A percentile compares a stretch with the other conserved stretches of the same genome.
Conservation (phyloP, 148 eudicot genomes). For the Spergularia marina region DNA sequence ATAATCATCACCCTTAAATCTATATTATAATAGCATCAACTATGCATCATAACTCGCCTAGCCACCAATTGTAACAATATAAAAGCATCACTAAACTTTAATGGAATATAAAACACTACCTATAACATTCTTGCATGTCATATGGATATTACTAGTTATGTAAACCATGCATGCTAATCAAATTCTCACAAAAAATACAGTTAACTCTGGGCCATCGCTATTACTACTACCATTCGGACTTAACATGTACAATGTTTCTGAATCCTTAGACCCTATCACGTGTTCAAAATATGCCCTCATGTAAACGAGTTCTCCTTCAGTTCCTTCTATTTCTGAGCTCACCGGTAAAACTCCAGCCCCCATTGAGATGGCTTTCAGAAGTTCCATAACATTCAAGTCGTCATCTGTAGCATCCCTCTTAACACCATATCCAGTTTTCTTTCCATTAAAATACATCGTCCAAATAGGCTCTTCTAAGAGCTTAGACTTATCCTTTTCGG, state of each 20-base stretch:
- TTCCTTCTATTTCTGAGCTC: slow-evolving; percentile 43
- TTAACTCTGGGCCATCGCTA: slow-evolving; percentile 57
- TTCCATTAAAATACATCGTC: slow-evolving; percentile 73
- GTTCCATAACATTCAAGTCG: slow-evolving; percentile 68
- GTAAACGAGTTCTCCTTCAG: slow-evolving; percentile 65
- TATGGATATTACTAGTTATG: no score
- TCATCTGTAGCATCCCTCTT: slow-evolving; percentile 61
- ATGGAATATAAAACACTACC: no score
- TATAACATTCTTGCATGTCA: no score
- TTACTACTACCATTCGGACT: slow-evolving; percentile 56
- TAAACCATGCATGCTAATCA: slow-evolving; percentile 13
- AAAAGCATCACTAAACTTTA: no score
- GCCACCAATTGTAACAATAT: no score
- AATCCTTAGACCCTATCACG: slow-evolving; percentile 67
- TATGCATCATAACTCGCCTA: no score
- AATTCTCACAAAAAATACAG: slow-evolving; percentile 73
- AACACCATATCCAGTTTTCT: slow-evolving; percentile 58
- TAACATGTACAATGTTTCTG: slow-evolving; percentile 77
- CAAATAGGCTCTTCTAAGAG: slow-evolving; percentile 64
- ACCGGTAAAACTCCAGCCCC: slow-evolving; percentile 79
- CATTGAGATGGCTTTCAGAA: slow-evolving; percentile 59
- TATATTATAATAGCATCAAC: no score
- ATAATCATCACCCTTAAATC: no score
- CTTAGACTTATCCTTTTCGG: slow-evolving; percentile 23
- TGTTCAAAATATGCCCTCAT: slow-evolving; percentile 70